Evolutionary conservation across 1,284 basidiomycete genomes (phyloP).

Genomic region (Cystobasidiaceae sp.): DNA sequence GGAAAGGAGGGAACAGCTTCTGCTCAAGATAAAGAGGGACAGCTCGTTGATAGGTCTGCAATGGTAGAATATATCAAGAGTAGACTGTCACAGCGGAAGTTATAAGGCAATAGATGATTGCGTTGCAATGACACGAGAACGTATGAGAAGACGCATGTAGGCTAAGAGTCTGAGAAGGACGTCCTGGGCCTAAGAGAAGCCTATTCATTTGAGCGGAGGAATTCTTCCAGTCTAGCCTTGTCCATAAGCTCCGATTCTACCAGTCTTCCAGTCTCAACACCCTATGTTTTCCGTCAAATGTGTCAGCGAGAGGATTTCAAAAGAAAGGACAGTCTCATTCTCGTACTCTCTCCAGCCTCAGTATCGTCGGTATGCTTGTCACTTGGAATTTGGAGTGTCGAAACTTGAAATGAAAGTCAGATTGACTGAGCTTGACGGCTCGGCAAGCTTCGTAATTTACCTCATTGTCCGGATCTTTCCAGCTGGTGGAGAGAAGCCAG

Average conservation of each 20-base stretch:
- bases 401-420: not conserved
- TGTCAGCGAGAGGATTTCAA: not conserved
- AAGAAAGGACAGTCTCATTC: not conserved
- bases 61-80: constrained; percentile 67
- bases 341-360: not conserved
- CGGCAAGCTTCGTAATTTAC: not conserved
- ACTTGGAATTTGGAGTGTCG: not conserved
- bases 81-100: constrained; percentile 27
- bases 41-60: constrained; percentile 60
- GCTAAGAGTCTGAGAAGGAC: too few relatives aligned
- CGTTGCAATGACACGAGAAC: too few relatives aligned
- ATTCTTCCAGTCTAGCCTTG: not conserved
- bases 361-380: not conserved
- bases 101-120: too few relatives aligned
- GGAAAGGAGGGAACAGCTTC: constrained; percentile 68
- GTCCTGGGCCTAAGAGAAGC: too few relatives aligned
- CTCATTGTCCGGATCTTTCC: not conserved
- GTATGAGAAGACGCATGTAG: too few relatives aligned
- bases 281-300: not conserved
- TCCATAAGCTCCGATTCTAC: not conserved
- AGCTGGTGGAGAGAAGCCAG: not conserved
- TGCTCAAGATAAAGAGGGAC: constrained; percentile 57
- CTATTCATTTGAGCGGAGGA: not conserved
- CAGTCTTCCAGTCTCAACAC: not conserved
- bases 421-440: too few relatives aligned